Evolutionary conservation across 495 filamentous ascomycete species (phyloP).

Genomic region (Monascus purpureus): DNA sequence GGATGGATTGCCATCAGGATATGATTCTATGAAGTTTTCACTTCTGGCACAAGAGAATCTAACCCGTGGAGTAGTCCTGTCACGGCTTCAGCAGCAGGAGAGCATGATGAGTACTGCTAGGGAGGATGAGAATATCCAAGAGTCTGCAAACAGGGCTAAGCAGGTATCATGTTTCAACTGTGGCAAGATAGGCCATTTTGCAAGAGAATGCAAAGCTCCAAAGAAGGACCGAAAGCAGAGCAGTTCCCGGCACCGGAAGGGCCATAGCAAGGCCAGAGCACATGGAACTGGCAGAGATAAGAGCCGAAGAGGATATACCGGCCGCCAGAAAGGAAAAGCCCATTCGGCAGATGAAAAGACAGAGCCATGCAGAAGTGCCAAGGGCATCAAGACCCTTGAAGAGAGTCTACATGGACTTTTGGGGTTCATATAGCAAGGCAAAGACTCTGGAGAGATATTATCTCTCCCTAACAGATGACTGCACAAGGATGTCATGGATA

Average conservation of each 20-base stretch:
- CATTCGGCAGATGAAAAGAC: not conserved
- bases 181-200: no score
- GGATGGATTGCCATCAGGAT: not conserved
- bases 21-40: not conserved
- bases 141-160: no score
- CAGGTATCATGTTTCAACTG: no score
- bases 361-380: not conserved
- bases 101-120: no score
- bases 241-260: no score
- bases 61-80: not conserved
- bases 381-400: not conserved
- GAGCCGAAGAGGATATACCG: no score
- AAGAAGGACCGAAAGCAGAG: no score
- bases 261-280: no score
- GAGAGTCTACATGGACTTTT: constrained; percentile 1
- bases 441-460: not conserved
- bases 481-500: not conserved
- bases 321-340: no score
- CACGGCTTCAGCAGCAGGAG: not conserved
- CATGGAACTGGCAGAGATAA: no score
- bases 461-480: not conserved
- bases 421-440: not conserved
- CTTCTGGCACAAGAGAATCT: not conserved
- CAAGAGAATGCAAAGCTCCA: no score
- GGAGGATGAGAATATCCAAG: no score